Evolutionary conservation across 352 stramenopile species (phyloP).

Genomic region (Phytopythium aichiense): DNA sequence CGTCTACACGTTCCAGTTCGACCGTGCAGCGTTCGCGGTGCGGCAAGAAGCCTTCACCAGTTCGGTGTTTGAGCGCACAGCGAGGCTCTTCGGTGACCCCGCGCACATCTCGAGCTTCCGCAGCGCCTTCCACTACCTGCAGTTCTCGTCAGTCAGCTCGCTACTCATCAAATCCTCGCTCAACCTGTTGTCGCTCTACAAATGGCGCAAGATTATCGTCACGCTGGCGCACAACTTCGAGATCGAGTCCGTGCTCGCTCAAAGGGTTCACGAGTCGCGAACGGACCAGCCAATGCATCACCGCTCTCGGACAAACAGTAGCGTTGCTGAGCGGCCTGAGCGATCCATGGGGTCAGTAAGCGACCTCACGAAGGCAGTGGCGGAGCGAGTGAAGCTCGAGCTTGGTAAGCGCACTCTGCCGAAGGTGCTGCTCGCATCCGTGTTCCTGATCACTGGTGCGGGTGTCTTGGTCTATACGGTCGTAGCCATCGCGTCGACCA

Average conservation of each 20-base stretch:
- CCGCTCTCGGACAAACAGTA: background rate
- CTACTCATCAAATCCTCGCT: slow-evolving; percentile 32
- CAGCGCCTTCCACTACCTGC: slow-evolving; percentile 41
- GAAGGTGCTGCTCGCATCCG: slow-evolving; percentile 18
- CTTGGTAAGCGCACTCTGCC: slow-evolving; percentile 16
- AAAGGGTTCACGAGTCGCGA: slow-evolving; percentile 12
- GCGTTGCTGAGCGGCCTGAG: background rate
- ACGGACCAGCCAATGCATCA: background rate
- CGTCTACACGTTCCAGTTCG: slow-evolving; percentile 37
- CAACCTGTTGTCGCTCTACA: slow-evolving; percentile 33
- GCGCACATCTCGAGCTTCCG: slow-evolving; percentile 33
- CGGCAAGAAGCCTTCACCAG: slow-evolving; percentile 23
- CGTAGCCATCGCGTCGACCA: slow-evolving; percentile 18
- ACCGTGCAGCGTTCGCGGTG: slow-evolving; percentile 29
- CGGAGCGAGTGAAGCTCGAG: slow-evolving; percentile 13
- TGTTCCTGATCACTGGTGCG: slow-evolving; percentile 27
- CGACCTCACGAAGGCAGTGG: slow-evolving; percentile 3
- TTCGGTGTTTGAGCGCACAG: slow-evolving; percentile 31
- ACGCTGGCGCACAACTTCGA: slow-evolving; percentile 17
- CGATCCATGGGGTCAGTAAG: background rate
- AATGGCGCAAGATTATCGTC: slow-evolving; percentile 37
- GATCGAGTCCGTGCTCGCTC: background rate
- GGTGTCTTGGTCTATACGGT: slow-evolving; percentile 29
- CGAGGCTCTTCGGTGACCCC: slow-evolving; percentile 42
- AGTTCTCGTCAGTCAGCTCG: slow-evolving; percentile 20